phyloP scores from a whole-genome alignment of 192 early-diverging fungal species.

The Gaertneriomyces sp. region DNA sequence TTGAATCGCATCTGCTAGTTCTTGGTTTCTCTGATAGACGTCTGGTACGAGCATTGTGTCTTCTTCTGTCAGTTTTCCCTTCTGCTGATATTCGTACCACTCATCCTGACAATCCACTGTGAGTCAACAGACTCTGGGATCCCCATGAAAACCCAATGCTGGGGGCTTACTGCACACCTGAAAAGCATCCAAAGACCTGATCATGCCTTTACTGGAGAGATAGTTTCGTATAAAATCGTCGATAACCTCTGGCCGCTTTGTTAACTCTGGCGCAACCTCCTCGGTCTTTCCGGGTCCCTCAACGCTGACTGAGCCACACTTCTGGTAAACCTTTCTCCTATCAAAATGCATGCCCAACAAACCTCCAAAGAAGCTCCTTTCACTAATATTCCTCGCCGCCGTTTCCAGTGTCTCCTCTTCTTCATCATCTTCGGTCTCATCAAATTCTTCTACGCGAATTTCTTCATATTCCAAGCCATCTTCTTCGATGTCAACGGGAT shows the following conservation, averaged over 20 bases:
- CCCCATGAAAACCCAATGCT: neutral
- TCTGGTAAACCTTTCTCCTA: neutral
- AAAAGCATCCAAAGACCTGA: conserved; percentile 53
- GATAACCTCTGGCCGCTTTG: conserved; percentile 53
- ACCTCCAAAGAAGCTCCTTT: conserved; percentile 40
- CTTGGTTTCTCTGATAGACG: conserved; percentile 54
- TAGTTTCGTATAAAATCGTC: conserved; percentile 61
- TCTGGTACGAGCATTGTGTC: conserved; percentile 51
- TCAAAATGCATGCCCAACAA: conserved; percentile 8
- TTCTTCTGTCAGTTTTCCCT: conserved; percentile 42
- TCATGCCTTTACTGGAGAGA: conserved; percentile 47
- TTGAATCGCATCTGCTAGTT: conserved; percentile 47
- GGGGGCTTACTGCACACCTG: conserved; percentile 36
- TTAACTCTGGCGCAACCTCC: conserved; percentile 32
- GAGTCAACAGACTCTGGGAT: too few relatives aligned
- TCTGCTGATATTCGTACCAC: conserved; percentile 56
- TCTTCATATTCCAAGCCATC: conserved; percentile 42
- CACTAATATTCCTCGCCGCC: conserved; percentile 46
- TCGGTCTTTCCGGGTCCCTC: conserved; percentile 21
- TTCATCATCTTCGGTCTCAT: conserved; percentile 40
- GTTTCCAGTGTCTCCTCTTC: conserved; percentile 51
- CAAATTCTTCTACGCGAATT: conserved; percentile 47
- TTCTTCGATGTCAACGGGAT: conserved; percentile 29
- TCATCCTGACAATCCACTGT: conserved; percentile 39
- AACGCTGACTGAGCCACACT: conserved; percentile 19